phyloP scores from a whole-genome alignment of 805 yeast species.

The Suhomyces sp. region DNA sequence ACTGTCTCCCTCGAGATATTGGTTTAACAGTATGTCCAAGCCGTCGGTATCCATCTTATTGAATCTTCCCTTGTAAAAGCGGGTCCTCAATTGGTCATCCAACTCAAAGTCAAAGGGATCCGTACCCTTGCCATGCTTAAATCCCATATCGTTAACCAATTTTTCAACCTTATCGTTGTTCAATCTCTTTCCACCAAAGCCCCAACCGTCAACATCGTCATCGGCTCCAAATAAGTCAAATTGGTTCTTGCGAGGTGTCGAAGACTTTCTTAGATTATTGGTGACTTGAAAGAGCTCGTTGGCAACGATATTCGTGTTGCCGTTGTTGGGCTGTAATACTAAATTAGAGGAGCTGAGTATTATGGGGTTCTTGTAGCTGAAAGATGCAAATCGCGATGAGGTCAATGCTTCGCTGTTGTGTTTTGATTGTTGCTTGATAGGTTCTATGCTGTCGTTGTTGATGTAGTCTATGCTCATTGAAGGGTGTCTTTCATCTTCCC shows the following conservation, averaged over 20 bases:
- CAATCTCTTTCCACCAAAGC: slow-evolving; percentile 20
- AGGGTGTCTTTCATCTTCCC: background rate
- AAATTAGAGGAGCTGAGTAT: slow-evolving; percentile 2
- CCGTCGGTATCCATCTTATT: slow-evolving; percentile 22
- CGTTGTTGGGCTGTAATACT: background rate
- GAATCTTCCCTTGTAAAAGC: slow-evolving; percentile 37
- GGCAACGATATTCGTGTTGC: slow-evolving; percentile 9
- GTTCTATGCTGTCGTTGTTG: slow-evolving; percentile 6
- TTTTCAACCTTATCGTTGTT: slow-evolving; percentile 39
- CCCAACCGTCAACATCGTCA: slow-evolving; percentile 15
- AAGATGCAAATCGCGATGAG: background rate
- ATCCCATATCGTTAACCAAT: slow-evolving; percentile 32
- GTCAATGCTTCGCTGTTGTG: background rate
- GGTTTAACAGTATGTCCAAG: slow-evolving; percentile 33
- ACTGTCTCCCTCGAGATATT: slow-evolving; percentile 16
- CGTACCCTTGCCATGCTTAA: slow-evolving; percentile 10
- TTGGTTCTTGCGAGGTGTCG: slow-evolving; percentile 1
- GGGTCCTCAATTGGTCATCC: slow-evolving; percentile 35
- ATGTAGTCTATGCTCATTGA: slow-evolving; percentile 5
- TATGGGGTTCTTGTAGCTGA: slow-evolving; percentile 1
- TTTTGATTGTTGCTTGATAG: slow-evolving; percentile 1
- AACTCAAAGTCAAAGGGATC: slow-evolving; percentile 27
- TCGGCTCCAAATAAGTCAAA: slow-evolving; percentile 9
- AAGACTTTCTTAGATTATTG: slow-evolving; percentile 6
- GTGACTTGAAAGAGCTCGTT: slow-evolving; percentile 34